phyloP scores from a whole-genome alignment of 345 rosid species.

The Eucalyptus pumila region DNA sequence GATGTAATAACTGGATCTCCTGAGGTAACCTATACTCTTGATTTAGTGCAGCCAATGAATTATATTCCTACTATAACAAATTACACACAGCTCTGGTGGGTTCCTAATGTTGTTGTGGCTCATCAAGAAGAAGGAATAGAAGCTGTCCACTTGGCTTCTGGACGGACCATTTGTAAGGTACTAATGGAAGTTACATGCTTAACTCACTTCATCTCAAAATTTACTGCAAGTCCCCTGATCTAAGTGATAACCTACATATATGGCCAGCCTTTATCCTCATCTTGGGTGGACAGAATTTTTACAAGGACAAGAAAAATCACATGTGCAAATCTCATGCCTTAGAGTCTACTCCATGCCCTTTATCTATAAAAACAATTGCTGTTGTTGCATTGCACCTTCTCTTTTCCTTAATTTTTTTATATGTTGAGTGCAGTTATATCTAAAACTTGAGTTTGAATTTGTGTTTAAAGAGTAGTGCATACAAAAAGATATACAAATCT shows the following conservation, averaged over 20 bases:
- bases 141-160: constrained; percentile 89
- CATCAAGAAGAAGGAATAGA: constrained; percentile 98
- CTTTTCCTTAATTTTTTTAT: neutral
- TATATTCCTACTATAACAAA: constrained; percentile 92
- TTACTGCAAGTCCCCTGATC: neutral
- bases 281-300: neutral
- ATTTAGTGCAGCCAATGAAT: constrained; percentile 32
- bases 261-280: neutral
- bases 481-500: neutral
- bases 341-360: neutral
- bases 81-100: constrained; percentile 96
- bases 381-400: neutral
- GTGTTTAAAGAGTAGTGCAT: neutral
- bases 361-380: neutral
- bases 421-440: neutral
- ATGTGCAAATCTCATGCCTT: neutral
- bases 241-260: neutral
- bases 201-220: neutral
- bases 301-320: neutral
- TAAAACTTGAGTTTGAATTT: neutral
- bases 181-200: neutral
- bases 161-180: constrained; percentile 95
- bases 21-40: neutral
- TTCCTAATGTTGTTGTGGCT: constrained; percentile 95
- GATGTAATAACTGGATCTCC: neutral